Evolutionary conservation across 139 green algal species (phyloP), one percentile per base, ranked within the genome.

Genomic region (Micractinium conductrix): DNA sequence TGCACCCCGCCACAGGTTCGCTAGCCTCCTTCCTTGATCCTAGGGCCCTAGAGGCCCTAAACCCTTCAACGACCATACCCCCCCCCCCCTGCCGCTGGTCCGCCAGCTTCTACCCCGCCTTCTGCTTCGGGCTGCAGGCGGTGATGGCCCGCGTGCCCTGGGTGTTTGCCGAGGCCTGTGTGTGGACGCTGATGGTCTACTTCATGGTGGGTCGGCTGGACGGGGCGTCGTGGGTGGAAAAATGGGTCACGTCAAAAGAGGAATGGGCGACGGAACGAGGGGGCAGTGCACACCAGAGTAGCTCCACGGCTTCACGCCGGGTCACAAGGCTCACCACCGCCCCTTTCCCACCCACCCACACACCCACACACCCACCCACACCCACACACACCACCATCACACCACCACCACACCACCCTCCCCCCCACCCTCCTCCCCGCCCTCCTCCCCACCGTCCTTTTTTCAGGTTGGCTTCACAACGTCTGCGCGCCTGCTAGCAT

Each of bases 101-200:
- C 35, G 30, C 42, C 70, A 78, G 70, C 70, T 78, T 78, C 71
- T 60, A 78, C 71, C 74, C 74, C 21, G 87, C 83, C 9, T 94
- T 72, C 74, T 84, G 87, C 26, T 95, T 87, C 48, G 85, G 78
- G 7, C 72, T 95, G 42, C 87, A 92, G 26, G 87, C 76, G 1
- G 86, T 84, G 26, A 28, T 93, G 6, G 79, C 92, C 69, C 85
- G 83, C 16, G 40, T 92, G 33, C 90, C 90, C 37, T 90, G 86
- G 42, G 88, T 87, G 22, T 58, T 91, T n/a, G 40, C 71, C 24
- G 55, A 80, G 53, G 83, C 88, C 33, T 62, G 87, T 30, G 37
- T 92, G 30, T 88, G 86, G 83, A 78, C 81, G 5, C 50, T 68
- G 44, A 76, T 91, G 28, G 84, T 91, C n/a, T n/a, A n/a, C n/a